Evolutionary conservation across 1,284 basidiomycete genomes (phyloP).

Genomic region (Taiwanofungus camphoratus): DNA sequence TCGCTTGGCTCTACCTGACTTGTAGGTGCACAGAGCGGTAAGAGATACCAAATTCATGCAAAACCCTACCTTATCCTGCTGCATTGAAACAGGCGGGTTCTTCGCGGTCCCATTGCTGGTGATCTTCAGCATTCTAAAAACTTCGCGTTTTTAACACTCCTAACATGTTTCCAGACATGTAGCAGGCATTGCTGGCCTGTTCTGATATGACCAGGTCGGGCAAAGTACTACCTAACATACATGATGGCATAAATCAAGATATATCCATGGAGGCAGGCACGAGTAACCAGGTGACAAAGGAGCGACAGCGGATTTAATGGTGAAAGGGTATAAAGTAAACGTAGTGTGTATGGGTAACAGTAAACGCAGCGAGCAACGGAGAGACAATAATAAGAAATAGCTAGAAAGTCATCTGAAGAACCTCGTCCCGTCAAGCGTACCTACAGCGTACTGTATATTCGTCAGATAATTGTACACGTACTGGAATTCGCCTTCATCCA

Average conservation of each 20-base stretch:
- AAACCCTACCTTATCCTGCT: no score
- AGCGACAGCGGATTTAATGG: conserved; percentile 21
- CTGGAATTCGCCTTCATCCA: not conserved
- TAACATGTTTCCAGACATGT: no score
- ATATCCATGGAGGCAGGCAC: conserved; percentile 1
- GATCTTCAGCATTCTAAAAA: no score
- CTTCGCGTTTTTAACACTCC: no score
- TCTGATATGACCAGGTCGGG: no score
- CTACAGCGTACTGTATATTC: conserved; percentile 5
- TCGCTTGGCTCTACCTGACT: no score
- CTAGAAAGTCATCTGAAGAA: conserved; percentile 1
- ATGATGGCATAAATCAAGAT: conserved; percentile 5
- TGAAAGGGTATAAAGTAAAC: conserved; percentile 22
- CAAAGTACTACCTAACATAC: not conserved
- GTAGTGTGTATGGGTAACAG: conserved; percentile 11
- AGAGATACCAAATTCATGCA: no score
- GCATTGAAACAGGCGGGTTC: no score
- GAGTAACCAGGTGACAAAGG: conserved; percentile 13
- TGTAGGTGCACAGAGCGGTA: no score
- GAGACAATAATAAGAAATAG: conserved; percentile 6
- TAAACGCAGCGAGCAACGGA: conserved; percentile 8
- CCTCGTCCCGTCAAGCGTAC: conserved; percentile 1
- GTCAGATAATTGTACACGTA: no score
- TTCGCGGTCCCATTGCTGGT: no score
- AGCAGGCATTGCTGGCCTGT: no score